Evolutionary conservation across 2,329 filamentous ascomycete genomes (phyloP), one percentile per base, ranked within the genome.

Genomic region (Claviceps pazoutovae): DNA sequence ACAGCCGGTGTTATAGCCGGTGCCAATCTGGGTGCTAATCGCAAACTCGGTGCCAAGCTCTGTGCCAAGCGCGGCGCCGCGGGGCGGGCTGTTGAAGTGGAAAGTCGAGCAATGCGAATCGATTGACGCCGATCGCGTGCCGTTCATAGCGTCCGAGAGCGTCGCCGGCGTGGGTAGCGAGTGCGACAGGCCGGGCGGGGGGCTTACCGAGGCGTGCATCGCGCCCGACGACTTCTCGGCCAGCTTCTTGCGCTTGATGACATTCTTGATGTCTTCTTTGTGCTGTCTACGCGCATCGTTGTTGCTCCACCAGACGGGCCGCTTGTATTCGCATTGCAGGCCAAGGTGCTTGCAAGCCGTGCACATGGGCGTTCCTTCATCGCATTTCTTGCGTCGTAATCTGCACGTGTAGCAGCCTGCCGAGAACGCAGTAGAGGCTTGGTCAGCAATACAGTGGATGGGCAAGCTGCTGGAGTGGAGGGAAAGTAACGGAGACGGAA

Each of bases 251-350:
- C 84, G 82, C 80, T 95, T 96, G 75, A 98, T 97, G 69, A 91
- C 88, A 69, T 86, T 84, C 78, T 98, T 98, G 76, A 98, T 95
- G 59, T 84, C 74, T 65, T 97, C 93, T 73, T 97, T 98, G 67
- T 96, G 88, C 52, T 83, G 73, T 61, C 84, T 81, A 59, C 93
- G 79, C 63, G 86, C 82, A 57, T 95, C 89, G 63, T 86, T 86
- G 75, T 93, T 96, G 71, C 84, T 86, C 93, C 93, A 98, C 93
- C 93, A 98, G 71, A 87, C 81, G 39, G 93, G 93, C 64, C 90
- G 77, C 76, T 95, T 95, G 74, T 97, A 98, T 74, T 97, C 89
- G 73, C 93, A 98, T 62, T 78, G 76, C 53, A 98, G 77, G 51
- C 86, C 86, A 52, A 98, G 83, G 63, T 82, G 76, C 60, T 79